Conservation (phyloP, 352 stramenopile species). For the Sclerospora graminicola region DNA sequence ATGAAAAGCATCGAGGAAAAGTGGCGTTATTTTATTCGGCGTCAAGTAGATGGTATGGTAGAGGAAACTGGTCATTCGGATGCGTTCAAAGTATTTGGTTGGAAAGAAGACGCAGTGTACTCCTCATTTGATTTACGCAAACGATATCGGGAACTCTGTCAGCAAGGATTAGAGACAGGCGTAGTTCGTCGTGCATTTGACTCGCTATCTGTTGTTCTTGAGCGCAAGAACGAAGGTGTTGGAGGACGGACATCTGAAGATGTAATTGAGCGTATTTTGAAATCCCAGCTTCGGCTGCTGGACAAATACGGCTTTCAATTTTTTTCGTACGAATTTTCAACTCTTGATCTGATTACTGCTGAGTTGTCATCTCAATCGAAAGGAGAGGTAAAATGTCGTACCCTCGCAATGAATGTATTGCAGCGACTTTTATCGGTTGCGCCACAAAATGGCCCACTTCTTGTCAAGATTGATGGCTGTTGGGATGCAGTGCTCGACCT, state of each 20-base stretch:
- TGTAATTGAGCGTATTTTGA: slow-evolving; percentile 60
- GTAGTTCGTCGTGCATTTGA: slow-evolving; percentile 56
- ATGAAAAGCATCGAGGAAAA: slow-evolving; percentile 77
- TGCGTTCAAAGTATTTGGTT: slow-evolving; percentile 63
- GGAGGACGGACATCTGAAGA: slow-evolving; percentile 51
- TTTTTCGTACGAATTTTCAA: slow-evolving; percentile 64
- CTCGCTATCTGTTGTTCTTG: slow-evolving; percentile 34
- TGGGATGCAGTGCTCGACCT: slow-evolving; percentile 40
- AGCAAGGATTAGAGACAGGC: slow-evolving; percentile 27
- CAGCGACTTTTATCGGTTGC: slow-evolving; percentile 28
- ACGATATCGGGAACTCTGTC: slow-evolving; percentile 57
- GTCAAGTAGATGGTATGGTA: slow-evolving; percentile 32
- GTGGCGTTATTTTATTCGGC: slow-evolving; percentile 44
- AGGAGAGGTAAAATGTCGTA: slow-evolving; percentile 13
- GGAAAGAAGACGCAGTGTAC: slow-evolving; percentile 34
- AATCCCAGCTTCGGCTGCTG: slow-evolving; percentile 49
- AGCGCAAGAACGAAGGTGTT: slow-evolving; percentile 39
- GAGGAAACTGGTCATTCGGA: slow-evolving; percentile 33
- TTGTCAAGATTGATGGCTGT: slow-evolving; percentile 33
- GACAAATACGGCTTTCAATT: slow-evolving; percentile 72
- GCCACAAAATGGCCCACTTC: slow-evolving; percentile 36
- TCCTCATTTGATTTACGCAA: slow-evolving; percentile 39
- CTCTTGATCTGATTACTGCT: slow-evolving; percentile 43
- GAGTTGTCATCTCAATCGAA: slow-evolving; percentile 11
- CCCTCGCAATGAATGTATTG: slow-evolving; percentile 28